Conservation (phyloP, 345 rosid genomes). For the Luvunga scandens region DNA sequence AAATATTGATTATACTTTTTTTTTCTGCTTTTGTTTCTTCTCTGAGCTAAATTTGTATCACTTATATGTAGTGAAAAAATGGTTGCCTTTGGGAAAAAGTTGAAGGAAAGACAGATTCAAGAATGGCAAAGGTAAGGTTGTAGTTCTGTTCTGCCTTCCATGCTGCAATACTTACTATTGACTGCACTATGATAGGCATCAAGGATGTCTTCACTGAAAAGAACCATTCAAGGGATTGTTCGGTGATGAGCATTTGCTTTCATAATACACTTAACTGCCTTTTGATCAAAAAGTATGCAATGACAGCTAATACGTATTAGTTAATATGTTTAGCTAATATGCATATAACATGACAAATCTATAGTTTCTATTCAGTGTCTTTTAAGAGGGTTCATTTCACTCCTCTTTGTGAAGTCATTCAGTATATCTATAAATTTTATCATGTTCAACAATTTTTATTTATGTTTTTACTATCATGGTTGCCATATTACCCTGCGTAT, state of each 20-base stretch:
- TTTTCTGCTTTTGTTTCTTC: background rate
- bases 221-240: background rate
- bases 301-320: background rate
- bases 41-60: slow-evolving; percentile 4
- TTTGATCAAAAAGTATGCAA: background rate
- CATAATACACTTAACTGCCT: background rate
- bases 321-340: background rate
- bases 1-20: background rate
- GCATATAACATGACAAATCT: background rate
- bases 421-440: background rate
- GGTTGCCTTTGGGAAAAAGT: slow-evolving; percentile 91
- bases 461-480: background rate
- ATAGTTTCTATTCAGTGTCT: background rate
- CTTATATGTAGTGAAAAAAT: slow-evolving; percentile 40
- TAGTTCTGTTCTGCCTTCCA: background rate
- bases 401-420: background rate
- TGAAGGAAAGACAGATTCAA: slow-evolving; percentile 77
- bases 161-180: background rate
- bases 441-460: background rate
- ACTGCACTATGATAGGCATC: background rate
- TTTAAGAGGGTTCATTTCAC: background rate
- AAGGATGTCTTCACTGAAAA: background rate
- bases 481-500: background rate
- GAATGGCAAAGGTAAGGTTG: slow-evolving; percentile 84
- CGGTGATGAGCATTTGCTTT: background rate